Conservation (phyloP, 176 grass and related monocot genomes). For the Triticum urartu region DNA sequence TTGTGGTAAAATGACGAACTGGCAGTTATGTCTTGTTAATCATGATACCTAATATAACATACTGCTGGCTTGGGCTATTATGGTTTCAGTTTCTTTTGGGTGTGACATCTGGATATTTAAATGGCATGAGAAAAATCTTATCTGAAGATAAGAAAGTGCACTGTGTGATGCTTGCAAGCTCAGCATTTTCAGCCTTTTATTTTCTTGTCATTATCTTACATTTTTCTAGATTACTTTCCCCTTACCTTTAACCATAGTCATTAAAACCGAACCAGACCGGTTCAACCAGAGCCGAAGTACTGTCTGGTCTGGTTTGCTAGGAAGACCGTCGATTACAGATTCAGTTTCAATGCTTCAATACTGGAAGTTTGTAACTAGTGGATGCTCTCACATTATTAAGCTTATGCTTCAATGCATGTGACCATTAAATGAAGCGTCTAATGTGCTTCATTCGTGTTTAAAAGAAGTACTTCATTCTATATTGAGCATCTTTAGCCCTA, state of each 20-base stretch:
- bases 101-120: not conserved
- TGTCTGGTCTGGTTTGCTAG: not conserved
- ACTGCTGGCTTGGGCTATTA: not conserved
- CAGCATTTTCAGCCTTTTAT: not conserved
- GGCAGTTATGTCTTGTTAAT: not conserved
- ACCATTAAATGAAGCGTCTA: not conserved
- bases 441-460: not conserved
- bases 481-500: slow-evolving; percentile 19
- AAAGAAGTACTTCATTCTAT: slow-evolving; percentile 13
- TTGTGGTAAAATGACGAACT: not conserved
- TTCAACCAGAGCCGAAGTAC: not conserved
- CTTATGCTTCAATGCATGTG: not conserved
- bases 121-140: not conserved
- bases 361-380: not conserved
- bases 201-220: not conserved
- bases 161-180: not conserved
- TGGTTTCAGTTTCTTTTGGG: not conserved
- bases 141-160: not conserved
- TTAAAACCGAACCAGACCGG: not conserved
- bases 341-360: not conserved
- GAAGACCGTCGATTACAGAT: not conserved
- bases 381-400: not conserved
- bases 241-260: not conserved
- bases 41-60: not conserved
- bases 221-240: not conserved